A percentile compares a stretch with the other conserved stretches of the same genome.
Conservation (phyloP, 2,329 filamentous ascomycete genomes). For the Sarocladium brachiariae region DNA sequence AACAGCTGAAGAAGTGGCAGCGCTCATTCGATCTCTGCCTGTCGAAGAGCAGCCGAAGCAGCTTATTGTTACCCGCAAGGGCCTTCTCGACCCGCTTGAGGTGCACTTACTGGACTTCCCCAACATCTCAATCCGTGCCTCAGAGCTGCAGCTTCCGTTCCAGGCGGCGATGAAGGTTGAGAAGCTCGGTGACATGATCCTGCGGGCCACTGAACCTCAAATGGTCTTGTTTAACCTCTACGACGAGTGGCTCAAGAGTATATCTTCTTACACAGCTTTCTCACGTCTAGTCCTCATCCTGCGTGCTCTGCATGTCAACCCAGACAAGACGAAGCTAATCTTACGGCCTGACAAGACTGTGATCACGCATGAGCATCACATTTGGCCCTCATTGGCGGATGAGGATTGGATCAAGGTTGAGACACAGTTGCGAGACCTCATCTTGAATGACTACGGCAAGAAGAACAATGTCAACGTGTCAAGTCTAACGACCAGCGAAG, state of each 20-base stretch:
- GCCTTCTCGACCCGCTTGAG: conserved; percentile 91
- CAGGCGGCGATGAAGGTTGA: conserved; percentile 99
- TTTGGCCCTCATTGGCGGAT: conserved; percentile 90
- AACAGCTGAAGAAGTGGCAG: conserved; percentile 98
- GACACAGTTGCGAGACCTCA: conserved; percentile 88
- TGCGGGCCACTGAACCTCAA: conserved; percentile 95
- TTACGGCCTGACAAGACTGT: conserved; percentile 95
- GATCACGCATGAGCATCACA: conserved; percentile 97
- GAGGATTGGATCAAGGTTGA: conserved; percentile 99
- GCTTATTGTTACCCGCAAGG: conserved; percentile 95
- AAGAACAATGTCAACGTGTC: conserved; percentile 99
- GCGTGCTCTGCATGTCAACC: conserved; percentile 92
- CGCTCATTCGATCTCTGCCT: conserved; percentile 87
- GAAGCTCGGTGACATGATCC: conserved; percentile 97
- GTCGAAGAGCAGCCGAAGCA: conserved; percentile 99
- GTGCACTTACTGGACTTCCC: conserved; percentile 97
- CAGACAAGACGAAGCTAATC: conserved; percentile 95
- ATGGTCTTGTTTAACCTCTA: conserved; percentile 99
- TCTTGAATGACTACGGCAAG: conserved; percentile 97
- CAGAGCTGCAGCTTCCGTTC: conserved; percentile 94
- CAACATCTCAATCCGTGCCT: conserved; percentile 97
- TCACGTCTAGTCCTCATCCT: conserved; percentile 90
- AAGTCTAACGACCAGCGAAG: conserved; percentile 91
- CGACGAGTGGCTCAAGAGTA: conserved; percentile 97
- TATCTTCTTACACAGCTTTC: conserved; percentile 97